Percentiles rank a stretch among this genome's conserved stretches.
Evolutionary conservation across 2,329 filamentous ascomycete genomes (phyloP).

Genomic region (Neofusicoccum cordaticola): DNA sequence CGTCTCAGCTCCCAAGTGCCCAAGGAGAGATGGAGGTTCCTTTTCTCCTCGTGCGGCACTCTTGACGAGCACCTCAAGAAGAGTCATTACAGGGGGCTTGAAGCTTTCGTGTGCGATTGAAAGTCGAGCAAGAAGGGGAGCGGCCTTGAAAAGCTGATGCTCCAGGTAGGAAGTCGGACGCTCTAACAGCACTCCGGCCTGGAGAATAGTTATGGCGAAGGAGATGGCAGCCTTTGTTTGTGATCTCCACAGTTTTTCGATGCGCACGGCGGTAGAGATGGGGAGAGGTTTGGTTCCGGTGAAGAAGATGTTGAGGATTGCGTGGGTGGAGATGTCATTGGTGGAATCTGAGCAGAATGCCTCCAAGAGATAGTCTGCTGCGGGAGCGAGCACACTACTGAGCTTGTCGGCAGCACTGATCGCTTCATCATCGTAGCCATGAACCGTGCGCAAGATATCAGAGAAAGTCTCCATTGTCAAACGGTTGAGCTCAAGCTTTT

Average conservation of each 20-base stretch:
- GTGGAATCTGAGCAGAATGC: constrained; percentile 70
- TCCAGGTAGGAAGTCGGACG: constrained; percentile 66
- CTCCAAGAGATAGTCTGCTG: constrained; percentile 73
- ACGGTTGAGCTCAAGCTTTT: constrained; percentile 67
- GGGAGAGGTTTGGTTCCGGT: constrained; percentile 42
- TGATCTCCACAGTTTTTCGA: constrained; percentile 46
- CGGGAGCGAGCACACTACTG: constrained; percentile 64
- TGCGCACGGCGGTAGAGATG: constrained; percentile 46
- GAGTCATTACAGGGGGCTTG: constrained; percentile 61
- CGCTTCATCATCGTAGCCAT: constrained; percentile 66
- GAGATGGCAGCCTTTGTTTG: constrained; percentile 64
- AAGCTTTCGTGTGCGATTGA: constrained; percentile 69
- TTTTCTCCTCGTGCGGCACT: constrained; percentile 58
- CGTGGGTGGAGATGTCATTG: constrained; percentile 71
- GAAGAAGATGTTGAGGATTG: constrained; percentile 69
- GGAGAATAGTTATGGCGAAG: constrained; percentile 68
- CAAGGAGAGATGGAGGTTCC: constrained; percentile 93
- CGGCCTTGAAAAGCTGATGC: constrained; percentile 75
- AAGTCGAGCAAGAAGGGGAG: constrained; percentile 72
- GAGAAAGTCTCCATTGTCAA: constrained; percentile 68
- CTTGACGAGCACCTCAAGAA: constrained; percentile 72
- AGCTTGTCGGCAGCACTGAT: constrained; percentile 47
- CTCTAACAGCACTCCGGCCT: constrained; percentile 63
- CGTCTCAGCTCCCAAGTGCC: constrained; percentile 77
- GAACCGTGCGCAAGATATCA: constrained; percentile 68